Percentiles rank a stretch among this genome's conserved stretches.
These are phyloP conservation scores for Akanthomyces dipterigenus DNA, from an alignment of 2,329 filamentous ascomycete species.

Conservation along the genomic window DNA sequence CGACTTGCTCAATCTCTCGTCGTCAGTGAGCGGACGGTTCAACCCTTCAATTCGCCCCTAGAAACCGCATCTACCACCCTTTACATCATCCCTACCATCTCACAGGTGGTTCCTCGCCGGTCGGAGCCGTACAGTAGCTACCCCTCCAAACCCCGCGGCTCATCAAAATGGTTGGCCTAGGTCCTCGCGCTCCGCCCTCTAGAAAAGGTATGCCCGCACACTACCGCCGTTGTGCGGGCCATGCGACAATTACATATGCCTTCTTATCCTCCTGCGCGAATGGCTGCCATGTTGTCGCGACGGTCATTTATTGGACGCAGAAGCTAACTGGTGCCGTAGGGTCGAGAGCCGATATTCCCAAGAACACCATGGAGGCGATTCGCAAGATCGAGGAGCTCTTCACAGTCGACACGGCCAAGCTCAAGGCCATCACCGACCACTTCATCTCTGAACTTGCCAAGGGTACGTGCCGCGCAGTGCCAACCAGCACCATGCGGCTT, in stretches of 20 bases:
- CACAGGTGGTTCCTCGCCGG: not conserved
- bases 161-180: conserved; percentile 14
- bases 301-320: not conserved
- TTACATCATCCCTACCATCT: not conserved
- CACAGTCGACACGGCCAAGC: conserved; percentile 66
- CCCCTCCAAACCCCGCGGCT: conserved; percentile 14
- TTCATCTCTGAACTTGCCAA: conserved; percentile 85
- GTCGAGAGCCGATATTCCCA: conserved; percentile 85
- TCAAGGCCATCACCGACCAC: conserved; percentile 86
- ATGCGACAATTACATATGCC: not conserved
- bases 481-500: not conserved
- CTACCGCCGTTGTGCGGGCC: not conserved
- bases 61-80: not conserved
- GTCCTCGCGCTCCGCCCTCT: conserved; percentile 13
- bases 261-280: not conserved
- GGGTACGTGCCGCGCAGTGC: conserved; percentile 42
- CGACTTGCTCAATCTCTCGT: not conserved
- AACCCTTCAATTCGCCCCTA: not conserved
- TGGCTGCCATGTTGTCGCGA: not conserved
- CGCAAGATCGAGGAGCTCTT: conserved; percentile 78
- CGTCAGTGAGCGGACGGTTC: not conserved
- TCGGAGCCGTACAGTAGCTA: conserved; percentile 7
- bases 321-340: conserved; percentile 41
- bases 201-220: conserved; percentile 10
- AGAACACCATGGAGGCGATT: conserved; percentile 74